Evolutionary conservation across 2,329 filamentous ascomycete genomes (phyloP), one percentile per base, ranked within the genome.

Genomic region (Madurella mycetomatis): DNA sequence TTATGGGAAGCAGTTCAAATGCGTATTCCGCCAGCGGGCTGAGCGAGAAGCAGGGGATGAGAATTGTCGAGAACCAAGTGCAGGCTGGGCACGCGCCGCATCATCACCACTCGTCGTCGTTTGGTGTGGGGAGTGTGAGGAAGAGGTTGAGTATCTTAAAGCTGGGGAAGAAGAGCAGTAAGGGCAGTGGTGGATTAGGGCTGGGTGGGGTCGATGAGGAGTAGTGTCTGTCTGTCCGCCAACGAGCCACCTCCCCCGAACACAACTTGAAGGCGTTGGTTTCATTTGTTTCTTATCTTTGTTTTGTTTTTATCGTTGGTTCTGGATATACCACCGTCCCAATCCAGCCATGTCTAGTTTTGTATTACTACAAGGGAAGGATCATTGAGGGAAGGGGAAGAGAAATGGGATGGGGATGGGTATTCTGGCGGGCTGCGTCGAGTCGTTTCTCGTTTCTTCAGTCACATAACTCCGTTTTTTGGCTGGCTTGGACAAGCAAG

Each of bases 91-190:
- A 41, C 5, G 17, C 17, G 2, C 9, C 5, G 2, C 43, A 46
- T 12, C 43, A 46, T 30, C 31, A 44, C 15, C 37, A 44, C 13
- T 9, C 34, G 9, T 37, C 34, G 11, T 11, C 11, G 34, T 15
- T 37, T 11, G 34, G 34, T 2, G 78, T 65, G 43, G 82, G 81
- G 37, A 87, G 84, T 54, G 81, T 95, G 61, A 84, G 86, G 72
- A 92, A 90, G 73, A 75, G 90, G 65, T 76, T 95, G 61, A 94
- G 88, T 68, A 76, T 91, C 64, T 76, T 95, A 65, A 88, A 87
- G 68, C 77, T 91, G 48, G 85, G 87, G 31, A 86, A 84, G 68
- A 90, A 88, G 73, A 75, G 74, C 44, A 83, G 80, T 66, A 85
- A 83, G 68, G 73, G 57, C 19, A 44, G 45, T 18, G 40, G 50